Conservation (phyloP, 2,329 filamentous ascomycete species). For the Ophiostoma tasmaniense region DNA sequence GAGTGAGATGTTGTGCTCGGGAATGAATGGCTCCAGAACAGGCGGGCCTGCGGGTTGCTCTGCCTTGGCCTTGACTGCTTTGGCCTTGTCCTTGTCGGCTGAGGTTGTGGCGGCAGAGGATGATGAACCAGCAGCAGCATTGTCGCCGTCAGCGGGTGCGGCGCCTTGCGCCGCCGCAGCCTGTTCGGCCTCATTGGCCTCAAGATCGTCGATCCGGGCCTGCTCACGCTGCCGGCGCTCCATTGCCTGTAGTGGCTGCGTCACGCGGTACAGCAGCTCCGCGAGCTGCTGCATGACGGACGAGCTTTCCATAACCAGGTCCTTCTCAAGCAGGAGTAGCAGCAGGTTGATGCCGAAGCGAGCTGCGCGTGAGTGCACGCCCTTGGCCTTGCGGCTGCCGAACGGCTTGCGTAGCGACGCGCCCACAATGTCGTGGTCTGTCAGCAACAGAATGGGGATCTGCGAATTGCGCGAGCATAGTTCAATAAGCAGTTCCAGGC, state of each 20-base stretch:
- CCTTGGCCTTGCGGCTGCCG: conserved; percentile 75
- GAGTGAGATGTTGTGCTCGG: conserved; percentile 78
- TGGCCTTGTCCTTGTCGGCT: not conserved
- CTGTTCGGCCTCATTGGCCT: not conserved
- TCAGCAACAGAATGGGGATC: conserved; percentile 84
- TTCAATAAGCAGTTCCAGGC: conserved; percentile 74
- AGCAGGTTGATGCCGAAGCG: conserved; percentile 91
- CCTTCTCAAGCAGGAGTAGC: conserved; percentile 80
- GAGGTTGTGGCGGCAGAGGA: not conserved
- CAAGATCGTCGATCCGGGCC: conserved; percentile 26
- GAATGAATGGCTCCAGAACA: conserved; percentile 71
- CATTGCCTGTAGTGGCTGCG: conserved; percentile 70
- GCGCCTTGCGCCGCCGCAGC: conserved; percentile 27
- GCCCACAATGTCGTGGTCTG: conserved; percentile 73
- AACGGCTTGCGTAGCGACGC: conserved; percentile 68
- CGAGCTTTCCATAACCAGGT: conserved; percentile 94
- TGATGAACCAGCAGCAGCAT: not conserved
- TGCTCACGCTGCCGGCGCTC: conserved; percentile 76
- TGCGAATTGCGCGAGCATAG: conserved; percentile 78
- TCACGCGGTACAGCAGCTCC: conserved; percentile 78
- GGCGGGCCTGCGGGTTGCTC: conserved; percentile 39
- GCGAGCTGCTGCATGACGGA: conserved; percentile 91
- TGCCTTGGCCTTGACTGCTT: conserved; percentile 20
- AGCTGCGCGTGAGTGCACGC: conserved; percentile 71
- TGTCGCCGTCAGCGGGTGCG: not conserved